Conservation (phyloP, 2,329 filamentous ascomycete genomes). For the Aciculosporium take region DNA sequence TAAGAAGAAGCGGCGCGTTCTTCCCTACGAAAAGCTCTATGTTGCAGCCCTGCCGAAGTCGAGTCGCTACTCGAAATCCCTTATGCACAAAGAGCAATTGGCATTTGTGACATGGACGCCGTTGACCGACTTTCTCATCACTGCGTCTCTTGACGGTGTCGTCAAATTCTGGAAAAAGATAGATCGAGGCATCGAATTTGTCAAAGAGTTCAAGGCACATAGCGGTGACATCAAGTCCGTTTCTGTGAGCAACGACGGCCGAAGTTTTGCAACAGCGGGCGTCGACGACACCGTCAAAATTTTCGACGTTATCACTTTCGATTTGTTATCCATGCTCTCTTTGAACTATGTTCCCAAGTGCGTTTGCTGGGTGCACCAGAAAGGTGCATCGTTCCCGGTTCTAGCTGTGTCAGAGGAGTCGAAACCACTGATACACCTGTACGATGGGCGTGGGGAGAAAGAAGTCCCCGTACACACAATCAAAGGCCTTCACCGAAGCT, state of each 20-base stretch:
- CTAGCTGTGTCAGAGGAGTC: slow-evolving; percentile 69
- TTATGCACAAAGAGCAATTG: slow-evolving; percentile 97
- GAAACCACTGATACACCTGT: slow-evolving; percentile 63
- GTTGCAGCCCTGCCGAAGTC: slow-evolving; percentile 75
- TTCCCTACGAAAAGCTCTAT: slow-evolving; percentile 92
- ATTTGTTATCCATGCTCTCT: slow-evolving; percentile 70
- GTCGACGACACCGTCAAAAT: slow-evolving; percentile 67
- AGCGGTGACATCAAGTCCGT: slow-evolving; percentile 70
- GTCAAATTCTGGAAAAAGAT: slow-evolving; percentile 99
- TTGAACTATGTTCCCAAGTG: slow-evolving; percentile 62
- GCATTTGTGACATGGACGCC: slow-evolving; percentile 80
- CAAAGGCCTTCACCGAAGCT: slow-evolving; percentile 62
- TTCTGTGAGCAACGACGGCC: slow-evolving; percentile 75
- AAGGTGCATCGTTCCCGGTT: slow-evolving; percentile 74
- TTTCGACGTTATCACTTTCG: slow-evolving; percentile 72
- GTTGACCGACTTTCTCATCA: slow-evolving; percentile 87
- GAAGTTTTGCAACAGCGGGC: slow-evolving; percentile 85
- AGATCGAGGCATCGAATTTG: slow-evolving; percentile 81
- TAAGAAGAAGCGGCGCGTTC: slow-evolving; percentile 81
- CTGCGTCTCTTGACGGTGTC: slow-evolving; percentile 82
- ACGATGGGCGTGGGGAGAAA: slow-evolving; percentile 78
- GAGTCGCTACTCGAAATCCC: slow-evolving; percentile 75
- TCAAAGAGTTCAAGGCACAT: slow-evolving; percentile 94
- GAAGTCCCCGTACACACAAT: slow-evolving; percentile 63
- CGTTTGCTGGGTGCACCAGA: slow-evolving; percentile 82